phyloP scores from a whole-genome alignment of 2,329 filamentous ascomycete species.

The Pseudonectria foliicola region DNA sequence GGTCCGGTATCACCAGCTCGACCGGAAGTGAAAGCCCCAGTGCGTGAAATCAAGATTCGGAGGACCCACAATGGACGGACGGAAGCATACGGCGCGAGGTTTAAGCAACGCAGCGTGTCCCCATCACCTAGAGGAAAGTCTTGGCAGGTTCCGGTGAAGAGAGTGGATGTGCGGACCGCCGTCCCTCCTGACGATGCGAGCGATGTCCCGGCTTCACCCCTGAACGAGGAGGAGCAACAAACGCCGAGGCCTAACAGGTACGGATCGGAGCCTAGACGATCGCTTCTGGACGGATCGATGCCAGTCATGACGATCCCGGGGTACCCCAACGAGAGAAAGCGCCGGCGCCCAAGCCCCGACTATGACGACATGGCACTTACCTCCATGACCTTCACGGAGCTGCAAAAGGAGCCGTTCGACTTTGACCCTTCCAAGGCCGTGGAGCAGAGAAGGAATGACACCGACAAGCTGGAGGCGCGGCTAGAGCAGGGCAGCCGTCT shows the following conservation, averaged over 20 bases:
- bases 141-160: conserved; percentile 13
- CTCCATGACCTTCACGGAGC: conserved; percentile 44
- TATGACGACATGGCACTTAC: conserved; percentile 51
- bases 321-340: conserved; percentile 27
- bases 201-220: conserved; percentile 17
- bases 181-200: conserved; percentile 14
- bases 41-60: conserved; percentile 30
- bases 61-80: conserved; percentile 18
- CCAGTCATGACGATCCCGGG: conserved; percentile 10
- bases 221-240: conserved; percentile 14
- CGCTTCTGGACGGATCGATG: conserved; percentile 17
- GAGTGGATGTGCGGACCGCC: conserved; percentile 12
- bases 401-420: conserved; percentile 49
- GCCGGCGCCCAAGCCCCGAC: conserved; percentile 40
- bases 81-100: conserved; percentile 11
- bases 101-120: conserved; percentile 18
- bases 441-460: conserved; percentile 27
- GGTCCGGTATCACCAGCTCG: conserved; percentile 19
- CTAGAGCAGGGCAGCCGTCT: conserved; percentile 43
- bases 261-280: conserved; percentile 12
- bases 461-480: conserved; percentile 39
- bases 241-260: conserved; percentile 18
- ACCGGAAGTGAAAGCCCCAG: conserved; percentile 29
- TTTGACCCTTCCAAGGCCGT: conserved; percentile 46
- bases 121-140: conserved; percentile 16